Evolutionary conservation across 176 grass and related monocot genomes (phyloP).

Genomic region (Pontederia crassipes): DNA sequence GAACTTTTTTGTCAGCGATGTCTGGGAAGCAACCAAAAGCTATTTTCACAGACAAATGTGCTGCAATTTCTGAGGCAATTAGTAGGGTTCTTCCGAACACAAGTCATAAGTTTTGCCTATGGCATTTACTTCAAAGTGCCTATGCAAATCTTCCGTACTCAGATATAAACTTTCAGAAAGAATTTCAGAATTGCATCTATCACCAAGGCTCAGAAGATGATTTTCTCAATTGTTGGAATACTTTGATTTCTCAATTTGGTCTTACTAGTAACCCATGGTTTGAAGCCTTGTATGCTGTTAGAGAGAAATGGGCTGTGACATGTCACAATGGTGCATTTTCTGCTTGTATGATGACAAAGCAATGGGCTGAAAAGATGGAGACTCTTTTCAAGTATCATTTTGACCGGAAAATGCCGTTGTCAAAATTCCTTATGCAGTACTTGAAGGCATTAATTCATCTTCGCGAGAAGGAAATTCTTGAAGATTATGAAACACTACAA

Average conservation of each 20-base stretch:
- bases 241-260: constrained; percentile 26
- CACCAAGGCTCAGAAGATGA: constrained; percentile 24
- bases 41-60: constrained; percentile 32
- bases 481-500: constrained; percentile 26
- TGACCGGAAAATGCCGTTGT: constrained; percentile 28
- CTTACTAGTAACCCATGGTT: constrained; percentile 29
- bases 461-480: constrained; percentile 28
- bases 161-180: constrained; percentile 26
- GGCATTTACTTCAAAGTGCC: constrained; percentile 30
- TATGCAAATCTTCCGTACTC: constrained; percentile 16
- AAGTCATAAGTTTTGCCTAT: constrained; percentile 25
- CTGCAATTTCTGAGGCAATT: constrained; percentile 28
- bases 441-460: constrained; percentile 35
- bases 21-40: constrained; percentile 33
- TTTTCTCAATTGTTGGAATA: constrained; percentile 30
- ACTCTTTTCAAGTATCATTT: constrained; percentile 39
- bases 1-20: constrained; percentile 30
- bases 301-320: constrained; percentile 26
- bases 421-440: constrained; percentile 37
- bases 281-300: constrained; percentile 20
- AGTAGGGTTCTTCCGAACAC: constrained; percentile 15
- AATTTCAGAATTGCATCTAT: constrained; percentile 38
- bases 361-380: constrained; percentile 30
- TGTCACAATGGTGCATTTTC: constrained; percentile 21
- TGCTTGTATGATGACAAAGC: constrained; percentile 26